Conservation (phyloP, 805 yeast species). For the Candida glaebosa region DNA sequence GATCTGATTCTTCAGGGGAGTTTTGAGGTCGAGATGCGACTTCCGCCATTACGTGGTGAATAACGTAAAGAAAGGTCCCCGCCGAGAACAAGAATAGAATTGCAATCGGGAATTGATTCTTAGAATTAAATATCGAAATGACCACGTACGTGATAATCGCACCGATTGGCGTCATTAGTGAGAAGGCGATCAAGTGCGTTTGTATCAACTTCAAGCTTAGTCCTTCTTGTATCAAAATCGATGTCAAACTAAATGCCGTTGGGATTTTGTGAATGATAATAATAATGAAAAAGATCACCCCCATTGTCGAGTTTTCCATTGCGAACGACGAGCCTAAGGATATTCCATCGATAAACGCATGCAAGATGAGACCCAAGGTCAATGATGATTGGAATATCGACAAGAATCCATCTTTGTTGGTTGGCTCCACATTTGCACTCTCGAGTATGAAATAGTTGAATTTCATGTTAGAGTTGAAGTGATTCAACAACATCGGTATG, state of each 20-base stretch:
- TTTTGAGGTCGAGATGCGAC: conserved; percentile 5
- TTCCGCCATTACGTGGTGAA: conserved; percentile 58
- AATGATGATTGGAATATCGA: conserved; percentile 43
- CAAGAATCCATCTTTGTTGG: conserved; percentile 6
- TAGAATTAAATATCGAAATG: conserved; percentile 25
- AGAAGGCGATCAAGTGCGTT: conserved; percentile 50
- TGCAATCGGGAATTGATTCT: conserved; percentile 43
- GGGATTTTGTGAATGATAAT: conserved; percentile 72
- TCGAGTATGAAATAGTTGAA: conserved; percentile 1
- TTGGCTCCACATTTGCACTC: not conserved
- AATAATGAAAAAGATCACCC: conserved; percentile 51
- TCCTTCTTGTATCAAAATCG: conserved; percentile 46
- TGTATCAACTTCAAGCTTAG: conserved; percentile 28
- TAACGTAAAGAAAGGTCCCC: conserved; percentile 72
- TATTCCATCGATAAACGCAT: conserved; percentile 69
- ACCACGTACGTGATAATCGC: conserved; percentile 49
- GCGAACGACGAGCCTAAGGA: conserved; percentile 62
- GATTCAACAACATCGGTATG: conserved; percentile 10
- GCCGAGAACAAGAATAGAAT: conserved; percentile 60
- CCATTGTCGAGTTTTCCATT: conserved; percentile 32
- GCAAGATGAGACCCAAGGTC: conserved; percentile 62
- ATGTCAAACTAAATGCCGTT: conserved; percentile 63
- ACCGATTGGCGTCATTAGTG: conserved; percentile 59
- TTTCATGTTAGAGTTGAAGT: not conserved
- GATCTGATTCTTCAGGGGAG: not conserved